phyloP scores from a whole-genome alignment of 331 rosid genomes.

The Pyrus hybrid region DNA sequence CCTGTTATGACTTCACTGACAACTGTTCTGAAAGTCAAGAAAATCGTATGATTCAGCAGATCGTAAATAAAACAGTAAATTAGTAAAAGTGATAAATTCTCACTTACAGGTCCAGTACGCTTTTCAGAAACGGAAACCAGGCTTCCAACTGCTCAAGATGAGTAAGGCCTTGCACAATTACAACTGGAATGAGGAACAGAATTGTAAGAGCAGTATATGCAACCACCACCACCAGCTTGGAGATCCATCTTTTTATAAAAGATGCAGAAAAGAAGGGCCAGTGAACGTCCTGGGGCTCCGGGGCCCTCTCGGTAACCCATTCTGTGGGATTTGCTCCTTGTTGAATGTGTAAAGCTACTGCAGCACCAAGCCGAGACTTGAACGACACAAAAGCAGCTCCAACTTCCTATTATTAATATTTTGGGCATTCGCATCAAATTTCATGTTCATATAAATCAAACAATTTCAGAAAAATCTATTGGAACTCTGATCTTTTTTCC shows the following conservation, averaged over 20 bases:
- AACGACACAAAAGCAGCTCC: constrained; percentile 89
- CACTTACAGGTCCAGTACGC: constrained; percentile 63
- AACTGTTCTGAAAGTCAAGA: constrained; percentile 48
- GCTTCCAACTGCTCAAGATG: constrained; percentile 56
- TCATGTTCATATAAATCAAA: constrained; percentile 11
- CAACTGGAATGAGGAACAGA: constrained; percentile 71
- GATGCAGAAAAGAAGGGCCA: constrained; percentile 76
- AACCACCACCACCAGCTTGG: constrained; percentile 45
- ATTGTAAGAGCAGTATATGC: constrained; percentile 45
- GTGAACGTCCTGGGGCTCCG: constrained; percentile 70
- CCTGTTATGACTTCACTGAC: constrained; percentile 79
- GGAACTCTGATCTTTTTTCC: neutral
- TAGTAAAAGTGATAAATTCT: neutral
- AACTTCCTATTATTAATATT: constrained; percentile 42
- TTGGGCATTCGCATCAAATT: constrained; percentile 3
- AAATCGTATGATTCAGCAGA: constrained; percentile 4
- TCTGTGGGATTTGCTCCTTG: constrained; percentile 74
- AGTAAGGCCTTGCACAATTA: constrained; percentile 70
- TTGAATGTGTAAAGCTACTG: constrained; percentile 53
- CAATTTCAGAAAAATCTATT: neutral
- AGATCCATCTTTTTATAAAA: constrained; percentile 57
- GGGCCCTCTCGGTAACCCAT: constrained; percentile 79
- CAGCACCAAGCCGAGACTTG: constrained; percentile 77
- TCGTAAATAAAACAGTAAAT: constrained; percentile 5
- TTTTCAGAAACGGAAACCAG: constrained; percentile 61